These are phyloP conservation scores for Penicillium roqueforti DNA, from an alignment of 495 filamentous ascomycete species.

Conservation along the genomic window DNA sequence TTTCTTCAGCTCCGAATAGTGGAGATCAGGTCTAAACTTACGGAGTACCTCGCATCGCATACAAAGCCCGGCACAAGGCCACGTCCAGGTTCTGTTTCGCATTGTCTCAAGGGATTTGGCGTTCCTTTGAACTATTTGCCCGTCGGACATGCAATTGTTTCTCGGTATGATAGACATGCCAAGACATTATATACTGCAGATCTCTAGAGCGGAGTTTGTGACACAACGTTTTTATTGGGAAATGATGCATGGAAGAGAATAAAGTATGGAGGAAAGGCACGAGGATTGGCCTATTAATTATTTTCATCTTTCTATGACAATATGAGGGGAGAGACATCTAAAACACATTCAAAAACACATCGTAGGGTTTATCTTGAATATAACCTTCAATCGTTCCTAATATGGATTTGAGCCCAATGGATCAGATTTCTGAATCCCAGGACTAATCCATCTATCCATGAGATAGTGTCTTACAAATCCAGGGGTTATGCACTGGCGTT, in stretches of 20 bases:
- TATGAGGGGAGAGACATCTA: background rate
- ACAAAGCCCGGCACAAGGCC: background rate
- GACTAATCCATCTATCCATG: background rate
- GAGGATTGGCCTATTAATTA: background rate
- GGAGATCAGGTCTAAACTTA: background rate
- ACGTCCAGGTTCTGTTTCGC: background rate
- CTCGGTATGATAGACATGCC: background rate
- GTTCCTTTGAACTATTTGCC: background rate
- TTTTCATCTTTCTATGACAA: background rate
- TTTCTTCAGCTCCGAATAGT: background rate
- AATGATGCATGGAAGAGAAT: background rate
- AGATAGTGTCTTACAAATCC: background rate
- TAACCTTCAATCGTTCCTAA: background rate
- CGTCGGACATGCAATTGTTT: background rate
- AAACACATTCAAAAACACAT: background rate
- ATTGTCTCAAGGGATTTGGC: background rate
- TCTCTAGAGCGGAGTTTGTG: background rate
- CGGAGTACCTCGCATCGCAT: background rate
- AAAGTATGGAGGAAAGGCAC: background rate
- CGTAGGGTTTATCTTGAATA: background rate
- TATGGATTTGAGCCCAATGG: background rate
- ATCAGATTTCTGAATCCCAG: background rate
- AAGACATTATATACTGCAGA: slow-evolving; percentile 7
- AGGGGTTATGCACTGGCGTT: background rate
- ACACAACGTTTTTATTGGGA: background rate